Conservation (phyloP, 2,329 filamentous ascomycete genomes). For the Diaporthe citriasiana region DNA sequence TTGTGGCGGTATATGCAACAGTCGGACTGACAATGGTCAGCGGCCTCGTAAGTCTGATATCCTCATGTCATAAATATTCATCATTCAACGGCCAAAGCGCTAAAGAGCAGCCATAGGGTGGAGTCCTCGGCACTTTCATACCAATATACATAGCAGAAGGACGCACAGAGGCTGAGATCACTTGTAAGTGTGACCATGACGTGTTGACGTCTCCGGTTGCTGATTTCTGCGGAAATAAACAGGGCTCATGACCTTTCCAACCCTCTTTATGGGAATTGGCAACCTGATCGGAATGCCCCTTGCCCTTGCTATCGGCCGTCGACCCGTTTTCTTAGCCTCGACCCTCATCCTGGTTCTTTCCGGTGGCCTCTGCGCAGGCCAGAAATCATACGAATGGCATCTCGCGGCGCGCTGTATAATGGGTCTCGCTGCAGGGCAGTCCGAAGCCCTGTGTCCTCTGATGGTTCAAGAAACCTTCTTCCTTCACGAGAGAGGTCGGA, state of each 20-base stretch:
- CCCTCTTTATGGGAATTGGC: constrained; percentile 11
- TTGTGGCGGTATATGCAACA: constrained; percentile 4
- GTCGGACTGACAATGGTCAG: constrained; percentile 18
- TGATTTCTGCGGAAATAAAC: background rate
- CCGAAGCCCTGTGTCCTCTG: constrained; percentile 56
- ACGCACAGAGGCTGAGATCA: constrained; percentile 5
- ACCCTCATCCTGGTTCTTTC: constrained; percentile 12
- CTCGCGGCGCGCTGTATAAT: constrained; percentile 1
- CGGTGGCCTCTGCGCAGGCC: constrained; percentile 1
- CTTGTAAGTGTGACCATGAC: background rate
- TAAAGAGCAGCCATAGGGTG: background rate
- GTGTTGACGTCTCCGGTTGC: background rate
- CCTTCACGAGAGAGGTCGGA: constrained; percentile 39
- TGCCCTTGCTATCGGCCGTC: background rate
- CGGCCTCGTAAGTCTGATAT: constrained; percentile 1
- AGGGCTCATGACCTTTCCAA: constrained; percentile 28
- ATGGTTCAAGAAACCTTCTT: constrained; percentile 43
- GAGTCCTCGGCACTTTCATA: constrained; percentile 14
- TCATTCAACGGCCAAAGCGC: background rate
- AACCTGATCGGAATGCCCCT: constrained; percentile 16
- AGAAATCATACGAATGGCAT: constrained; percentile 11
- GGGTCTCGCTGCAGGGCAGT: constrained; percentile 48
- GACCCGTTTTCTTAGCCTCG: background rate
- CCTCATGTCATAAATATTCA: background rate
- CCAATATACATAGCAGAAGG: constrained; percentile 7